Percentiles rank a stretch among this genome's conserved stretches.
These are phyloP conservation scores for Thielaviopsis populi DNA, from an alignment of 2,329 filamentous ascomycete genomes.

Conservation along the genomic window DNA sequence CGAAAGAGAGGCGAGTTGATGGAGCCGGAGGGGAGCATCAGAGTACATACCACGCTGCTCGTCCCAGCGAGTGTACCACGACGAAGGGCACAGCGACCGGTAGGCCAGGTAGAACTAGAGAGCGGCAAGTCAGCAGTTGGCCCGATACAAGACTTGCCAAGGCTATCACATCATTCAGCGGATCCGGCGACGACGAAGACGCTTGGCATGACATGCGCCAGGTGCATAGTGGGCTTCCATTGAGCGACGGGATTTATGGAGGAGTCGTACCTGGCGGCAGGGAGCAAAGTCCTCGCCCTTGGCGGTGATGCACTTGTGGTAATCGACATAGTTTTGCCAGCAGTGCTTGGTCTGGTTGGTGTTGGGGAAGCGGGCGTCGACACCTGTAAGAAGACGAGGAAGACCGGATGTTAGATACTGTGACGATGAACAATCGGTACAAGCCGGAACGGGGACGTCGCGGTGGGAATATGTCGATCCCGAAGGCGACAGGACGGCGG, in stretches of 20 bases:
- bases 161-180: background rate
- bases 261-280: constrained; percentile 67
- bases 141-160: background rate
- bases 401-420: constrained; percentile 10
- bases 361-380: constrained; percentile 98
- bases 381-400: constrained; percentile 43
- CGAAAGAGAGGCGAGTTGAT: background rate
- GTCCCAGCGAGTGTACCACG: constrained; percentile 91
- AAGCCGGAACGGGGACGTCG: background rate
- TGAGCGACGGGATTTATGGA: background rate
- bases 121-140: background rate
- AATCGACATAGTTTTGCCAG: constrained; percentile 99
- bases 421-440: background rate
- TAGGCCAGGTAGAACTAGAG: constrained; percentile 90
- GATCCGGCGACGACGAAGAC: too few species aligned
- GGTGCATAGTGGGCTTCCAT: background rate
- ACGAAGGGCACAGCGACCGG: constrained; percentile 90
- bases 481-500: background rate
- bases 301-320: constrained; percentile 98
- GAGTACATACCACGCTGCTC: constrained; percentile 71
- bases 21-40: background rate
- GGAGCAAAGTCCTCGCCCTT: constrained; percentile 98
- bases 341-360: constrained; percentile 98
- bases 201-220: background rate
- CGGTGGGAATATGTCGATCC: background rate